A percentile compares a stretch with the other conserved stretches of the same genome.
phyloP scores from a whole-genome alignment of 2,329 filamentous ascomycete genomes.

The Aspergillus sojae region DNA sequence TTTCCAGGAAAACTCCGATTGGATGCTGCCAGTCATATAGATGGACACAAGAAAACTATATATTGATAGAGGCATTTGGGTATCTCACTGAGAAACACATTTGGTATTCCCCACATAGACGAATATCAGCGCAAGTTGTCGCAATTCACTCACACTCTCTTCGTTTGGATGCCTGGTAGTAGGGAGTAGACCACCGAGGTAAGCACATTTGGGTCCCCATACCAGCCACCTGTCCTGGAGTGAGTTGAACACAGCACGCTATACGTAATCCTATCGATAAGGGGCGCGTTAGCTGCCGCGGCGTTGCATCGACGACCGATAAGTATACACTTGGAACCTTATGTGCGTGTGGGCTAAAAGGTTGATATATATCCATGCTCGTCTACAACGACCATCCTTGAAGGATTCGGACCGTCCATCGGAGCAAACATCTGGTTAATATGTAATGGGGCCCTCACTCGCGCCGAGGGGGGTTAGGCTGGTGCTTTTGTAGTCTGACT shows the following conservation, averaged over 20 bases:
- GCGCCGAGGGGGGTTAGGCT: conserved; percentile 6
- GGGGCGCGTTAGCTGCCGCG: neutral
- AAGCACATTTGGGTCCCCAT: neutral
- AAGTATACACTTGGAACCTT: neutral
- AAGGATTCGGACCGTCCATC: neutral
- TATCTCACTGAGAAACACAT: neutral
- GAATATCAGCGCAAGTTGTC: neutral
- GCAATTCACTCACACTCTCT: neutral
- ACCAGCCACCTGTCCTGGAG: neutral
- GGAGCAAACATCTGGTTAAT: neutral
- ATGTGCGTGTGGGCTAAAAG: neutral
- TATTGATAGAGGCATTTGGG: neutral
- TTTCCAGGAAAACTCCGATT: neutral
- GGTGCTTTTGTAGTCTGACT: conserved; percentile 6
- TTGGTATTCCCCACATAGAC: neutral
- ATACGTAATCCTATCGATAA: neutral
- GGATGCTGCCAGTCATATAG: neutral
- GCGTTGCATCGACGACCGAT: neutral
- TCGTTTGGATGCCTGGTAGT: neutral
- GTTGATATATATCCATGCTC: neutral
- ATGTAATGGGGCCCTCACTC: neutral
- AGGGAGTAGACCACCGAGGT: neutral
- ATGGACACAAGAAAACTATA: neutral
- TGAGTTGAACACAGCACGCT: conserved; percentile 2
- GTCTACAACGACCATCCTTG: neutral